Base-by-base conservation (phyloP, 2,329 filamentous ascomycete species). In the Exophiala calicioides region DNA sequence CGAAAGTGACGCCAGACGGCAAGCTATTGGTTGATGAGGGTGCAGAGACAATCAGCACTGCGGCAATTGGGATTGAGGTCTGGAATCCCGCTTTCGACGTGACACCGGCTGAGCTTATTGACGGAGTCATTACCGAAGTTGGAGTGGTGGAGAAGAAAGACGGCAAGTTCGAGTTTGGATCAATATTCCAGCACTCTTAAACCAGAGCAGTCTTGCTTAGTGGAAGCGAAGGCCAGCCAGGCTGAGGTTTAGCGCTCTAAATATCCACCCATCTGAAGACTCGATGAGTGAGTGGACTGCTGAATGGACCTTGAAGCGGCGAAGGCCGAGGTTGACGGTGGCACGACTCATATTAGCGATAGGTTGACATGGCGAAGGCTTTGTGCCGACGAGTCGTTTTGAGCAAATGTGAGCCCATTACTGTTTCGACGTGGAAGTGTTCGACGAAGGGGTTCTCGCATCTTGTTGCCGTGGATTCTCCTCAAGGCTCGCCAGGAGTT, bases 11-110 rank as follows among this genome's bases (percentile, higher is more conserved):
- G 2, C 80, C 84, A 29, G 83, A 83, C 1, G 77, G 70, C 3
- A 72, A 91, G 0, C 10, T 58, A 32, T 29, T 50, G n/a, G 81
- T 89, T 57, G 68, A 81, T 16, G 75, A 69, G 36, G 74, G 74
- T 39, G 82, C 82, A 13, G 85, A 84, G 46, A 81, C 85, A 9
- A 81, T 97, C 23, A 88, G 86, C 31, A 91, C 88, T 40, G 91
- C 91, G 23, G 80, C 82, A 4, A 73, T 78, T 62, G 81, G 82
- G 2, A 90, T 97, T 53, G 75, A 79, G 30, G 90, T 97, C 6
- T 98, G 93, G 90, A 98, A 98, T 65, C 93, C 93, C 23, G 87
- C 90, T 0, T 98, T 98, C 64, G 93, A 98, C 63, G 88, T 98
- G 24, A 98, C 93, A 7, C 91, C 93, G 0, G 82, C 86, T 27